Conservation (phyloP, 225 moss, liverwort and hornwort genomes). For the Rhytidiadelphus loreus region DNA sequence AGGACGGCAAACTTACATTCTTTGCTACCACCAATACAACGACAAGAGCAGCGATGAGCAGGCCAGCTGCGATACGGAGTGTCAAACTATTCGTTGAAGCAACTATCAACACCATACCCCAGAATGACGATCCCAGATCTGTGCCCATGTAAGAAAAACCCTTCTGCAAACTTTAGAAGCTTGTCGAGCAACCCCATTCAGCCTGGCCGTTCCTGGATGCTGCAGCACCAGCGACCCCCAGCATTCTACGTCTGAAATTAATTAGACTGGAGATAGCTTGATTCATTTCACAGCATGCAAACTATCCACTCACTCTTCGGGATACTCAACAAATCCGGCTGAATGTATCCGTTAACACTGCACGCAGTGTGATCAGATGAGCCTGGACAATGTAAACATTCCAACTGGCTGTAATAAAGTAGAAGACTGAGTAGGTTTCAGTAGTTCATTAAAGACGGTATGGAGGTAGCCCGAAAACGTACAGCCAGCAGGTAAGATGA, state of each 20-base stretch:
- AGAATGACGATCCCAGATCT: slow-evolving; percentile 99
- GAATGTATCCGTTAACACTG: not conserved
- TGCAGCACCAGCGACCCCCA: not conserved
- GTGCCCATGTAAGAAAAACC: slow-evolving; percentile 20
- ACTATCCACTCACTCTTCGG: not conserved
- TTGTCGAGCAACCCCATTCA: not conserved
- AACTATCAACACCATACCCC: slow-evolving; percentile 95
- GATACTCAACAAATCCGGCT: not conserved
- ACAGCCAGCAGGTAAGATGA: slow-evolving; percentile 99
- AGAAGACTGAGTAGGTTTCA: not conserved
- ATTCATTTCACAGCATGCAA: not conserved
- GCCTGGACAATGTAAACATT: not conserved
- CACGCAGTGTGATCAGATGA: not conserved
- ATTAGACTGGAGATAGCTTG: not conserved
- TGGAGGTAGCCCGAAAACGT: slow-evolving; percentile 15
- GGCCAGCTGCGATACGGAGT: slow-evolving; percentile 73
- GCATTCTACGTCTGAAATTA: not conserved
- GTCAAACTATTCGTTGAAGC: slow-evolving; percentile 70
- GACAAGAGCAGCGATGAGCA: slow-evolving; percentile 63
- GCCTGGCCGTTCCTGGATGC: not conserved
- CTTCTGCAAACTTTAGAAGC: slow-evolving; percentile 8
- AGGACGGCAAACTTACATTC: slow-evolving; percentile 45
- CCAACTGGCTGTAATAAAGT: not conserved
- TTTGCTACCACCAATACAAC: slow-evolving; percentile 73
- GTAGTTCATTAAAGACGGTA: not conserved